Evolutionary conservation across 2,329 filamentous ascomycete species (phyloP).

Genomic region (Neofusicoccum laricinum): DNA sequence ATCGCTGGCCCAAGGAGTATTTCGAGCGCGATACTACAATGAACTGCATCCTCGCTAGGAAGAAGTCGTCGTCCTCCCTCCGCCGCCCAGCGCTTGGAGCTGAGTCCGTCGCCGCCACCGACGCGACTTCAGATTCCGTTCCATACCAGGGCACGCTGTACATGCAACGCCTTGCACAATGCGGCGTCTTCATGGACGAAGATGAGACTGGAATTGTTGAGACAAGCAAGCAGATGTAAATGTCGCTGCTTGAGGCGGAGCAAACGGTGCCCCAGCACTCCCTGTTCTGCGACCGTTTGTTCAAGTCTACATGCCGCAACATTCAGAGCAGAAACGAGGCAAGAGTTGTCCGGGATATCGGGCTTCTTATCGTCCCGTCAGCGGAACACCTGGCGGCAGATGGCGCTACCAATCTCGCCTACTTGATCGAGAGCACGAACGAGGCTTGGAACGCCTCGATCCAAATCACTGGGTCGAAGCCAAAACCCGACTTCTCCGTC

Average conservation of each 20-base stretch:
- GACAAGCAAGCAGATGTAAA: slow-evolving; percentile 32
- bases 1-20: background rate
- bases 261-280: slow-evolving; percentile 33
- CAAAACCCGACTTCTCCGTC: background rate
- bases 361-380: slow-evolving; percentile 13
- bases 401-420: slow-evolving; percentile 14
- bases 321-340: background rate
- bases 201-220: slow-evolving; percentile 32
- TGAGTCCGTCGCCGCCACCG: slow-evolving; percentile 14
- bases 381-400: background rate
- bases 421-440: slow-evolving; percentile 42
- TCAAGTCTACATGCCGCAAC: slow-evolving; percentile 29
- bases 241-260: slow-evolving; percentile 29
- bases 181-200: slow-evolving; percentile 41
- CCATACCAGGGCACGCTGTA: slow-evolving; percentile 32
- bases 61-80: background rate
- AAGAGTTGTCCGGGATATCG: slow-evolving; percentile 9
- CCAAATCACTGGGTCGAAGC: slow-evolving; percentile 21
- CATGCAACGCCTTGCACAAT: slow-evolving; percentile 33
- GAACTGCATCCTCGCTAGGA: background rate
- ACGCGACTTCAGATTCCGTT: slow-evolving; percentile 18
- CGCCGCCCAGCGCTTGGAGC: slow-evolving; percentile 5
- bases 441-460: slow-evolving; percentile 43
- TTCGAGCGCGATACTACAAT: background rate
- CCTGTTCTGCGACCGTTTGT: slow-evolving; percentile 39